These are phyloP conservation scores for Saccharomycopsis hybrid DNA, from an alignment of 1,139 yeast species.

Conservation along the genomic window DNA sequence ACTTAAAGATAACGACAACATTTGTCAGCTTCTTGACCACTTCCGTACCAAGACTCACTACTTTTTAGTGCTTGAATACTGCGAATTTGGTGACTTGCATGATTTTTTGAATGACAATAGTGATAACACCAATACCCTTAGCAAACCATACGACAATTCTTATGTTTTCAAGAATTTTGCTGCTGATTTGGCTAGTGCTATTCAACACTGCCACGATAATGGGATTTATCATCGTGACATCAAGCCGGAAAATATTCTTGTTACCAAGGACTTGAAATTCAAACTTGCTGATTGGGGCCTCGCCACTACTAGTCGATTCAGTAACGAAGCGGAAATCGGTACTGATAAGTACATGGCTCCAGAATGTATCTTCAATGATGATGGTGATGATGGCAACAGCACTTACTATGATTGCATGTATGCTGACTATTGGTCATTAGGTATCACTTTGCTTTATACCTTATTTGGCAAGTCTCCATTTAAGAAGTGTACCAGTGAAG, in stretches of 20 bases:
- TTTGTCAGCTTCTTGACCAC: constrained; percentile 63
- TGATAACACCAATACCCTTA: constrained; percentile 43
- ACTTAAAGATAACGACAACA: constrained; percentile 40
- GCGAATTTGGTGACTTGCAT: constrained; percentile 81
- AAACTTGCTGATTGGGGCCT: constrained; percentile 88
- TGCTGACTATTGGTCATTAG: constrained; percentile 89
- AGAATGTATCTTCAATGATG: constrained; percentile 52
- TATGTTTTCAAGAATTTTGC: constrained; percentile 42
- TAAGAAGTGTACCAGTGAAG: constrained; percentile 22
- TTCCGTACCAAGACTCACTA: constrained; percentile 47
- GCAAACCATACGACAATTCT: constrained; percentile 14
- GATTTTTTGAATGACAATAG: constrained; percentile 66
- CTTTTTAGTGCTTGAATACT: constrained; percentile 74
- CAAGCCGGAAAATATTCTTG: constrained; percentile 78
- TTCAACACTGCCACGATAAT: constrained; percentile 61
- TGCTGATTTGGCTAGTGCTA: constrained; percentile 64
- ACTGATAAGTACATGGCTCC: constrained; percentile 96
- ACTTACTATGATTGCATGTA: constrained; percentile 59
- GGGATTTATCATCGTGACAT: constrained; percentile 81
- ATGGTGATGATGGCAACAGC: constrained; percentile 29
- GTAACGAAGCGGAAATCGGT: constrained; percentile 79
- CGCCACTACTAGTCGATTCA: constrained; percentile 54
- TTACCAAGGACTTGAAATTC: constrained; percentile 59
- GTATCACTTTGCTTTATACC: constrained; percentile 72
- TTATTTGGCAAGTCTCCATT: constrained; percentile 88